Percentiles rank a stretch among this genome's conserved stretches.
phyloP scores from a whole-genome alignment of 2,329 filamentous ascomycete genomes.

The Neopestalotiopsis sp. region DNA sequence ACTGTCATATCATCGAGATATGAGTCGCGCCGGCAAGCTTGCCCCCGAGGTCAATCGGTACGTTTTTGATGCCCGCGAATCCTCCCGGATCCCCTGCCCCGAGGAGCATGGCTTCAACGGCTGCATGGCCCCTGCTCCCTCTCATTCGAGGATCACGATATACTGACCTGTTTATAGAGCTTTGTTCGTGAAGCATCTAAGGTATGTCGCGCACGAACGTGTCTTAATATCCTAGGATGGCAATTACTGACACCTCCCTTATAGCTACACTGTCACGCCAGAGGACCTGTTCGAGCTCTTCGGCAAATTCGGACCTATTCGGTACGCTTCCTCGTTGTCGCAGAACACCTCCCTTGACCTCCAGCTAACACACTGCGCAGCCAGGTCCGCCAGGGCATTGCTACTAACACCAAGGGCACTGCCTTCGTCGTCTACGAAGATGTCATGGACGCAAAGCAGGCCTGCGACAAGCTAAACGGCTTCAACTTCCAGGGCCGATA shows the following conservation, averaged over 20 bases:
- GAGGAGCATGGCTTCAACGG: slow-evolving; percentile 11
- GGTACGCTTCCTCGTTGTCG: slow-evolving; percentile 61
- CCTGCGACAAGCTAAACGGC: slow-evolving; percentile 99
- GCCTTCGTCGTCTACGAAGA: slow-evolving; percentile 99
- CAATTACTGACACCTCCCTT: slow-evolving; percentile 29
- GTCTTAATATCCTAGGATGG: background rate
- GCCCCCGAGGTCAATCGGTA: slow-evolving; percentile 99
- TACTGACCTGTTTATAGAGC: slow-evolving; percentile 66
- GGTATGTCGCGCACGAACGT: slow-evolving; percentile 64
- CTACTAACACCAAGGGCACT: slow-evolving; percentile 96
- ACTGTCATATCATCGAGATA: slow-evolving; percentile 66
- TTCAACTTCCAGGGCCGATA: slow-evolving; percentile 99
- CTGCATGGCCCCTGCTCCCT: slow-evolving; percentile 12
- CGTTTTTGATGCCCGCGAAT: slow-evolving; percentile 39
- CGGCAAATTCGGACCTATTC: slow-evolving; percentile 91
- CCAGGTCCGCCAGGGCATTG: slow-evolving; percentile 98
- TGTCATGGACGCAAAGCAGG: slow-evolving; percentile 97
- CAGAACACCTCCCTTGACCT: slow-evolving; percentile 55
- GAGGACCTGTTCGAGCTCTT: slow-evolving; percentile 99
- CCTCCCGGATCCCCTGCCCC: slow-evolving; percentile 18
- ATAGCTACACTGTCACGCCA: slow-evolving; percentile 96
- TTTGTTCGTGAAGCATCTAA: slow-evolving; percentile 99
- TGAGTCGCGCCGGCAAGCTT: slow-evolving; percentile 96
- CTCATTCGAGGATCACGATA: slow-evolving; percentile 5
- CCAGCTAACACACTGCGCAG: slow-evolving; percentile 53